Conservation (phyloP, 768 basidiomycete species). For the Dioszegia hungarica region DNA sequence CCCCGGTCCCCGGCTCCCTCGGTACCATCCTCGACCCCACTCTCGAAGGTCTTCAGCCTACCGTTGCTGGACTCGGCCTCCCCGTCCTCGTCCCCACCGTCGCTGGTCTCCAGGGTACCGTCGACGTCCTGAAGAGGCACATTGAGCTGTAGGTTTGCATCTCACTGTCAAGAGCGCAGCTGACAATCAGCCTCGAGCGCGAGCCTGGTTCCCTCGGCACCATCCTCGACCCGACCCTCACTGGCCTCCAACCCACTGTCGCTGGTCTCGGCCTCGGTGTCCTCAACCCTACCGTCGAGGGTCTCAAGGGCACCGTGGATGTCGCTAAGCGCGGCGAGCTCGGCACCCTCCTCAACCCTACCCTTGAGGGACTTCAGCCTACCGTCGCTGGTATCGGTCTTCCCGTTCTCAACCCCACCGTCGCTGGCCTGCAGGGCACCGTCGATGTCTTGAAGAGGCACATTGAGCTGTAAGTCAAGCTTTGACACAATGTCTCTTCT, state of each 20-base stretch:
- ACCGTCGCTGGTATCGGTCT: not conserved
- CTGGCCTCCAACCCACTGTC: not conserved
- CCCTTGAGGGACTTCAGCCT: not conserved
- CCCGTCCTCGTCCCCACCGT: slow-evolving; percentile 1
- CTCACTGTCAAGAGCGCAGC: too few relatives aligned
- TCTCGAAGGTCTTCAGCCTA: not conserved
- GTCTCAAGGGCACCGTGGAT: not conserved
- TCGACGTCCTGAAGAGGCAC: not conserved
- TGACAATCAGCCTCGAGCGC: not conserved
- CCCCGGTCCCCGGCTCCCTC: too few relatives aligned
- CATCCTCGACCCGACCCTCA: not conserved
- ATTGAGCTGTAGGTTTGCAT: too few relatives aligned
- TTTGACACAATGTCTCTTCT: too few relatives aligned
- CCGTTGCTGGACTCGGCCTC: not conserved
- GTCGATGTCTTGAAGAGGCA: not conserved
- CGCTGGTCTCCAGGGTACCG: not conserved
- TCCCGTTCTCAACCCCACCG: slow-evolving; percentile 1
- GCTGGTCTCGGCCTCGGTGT: not conserved
- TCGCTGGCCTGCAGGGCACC: not conserved
- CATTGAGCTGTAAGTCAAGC: too few relatives aligned
- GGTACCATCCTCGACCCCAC: not conserved
- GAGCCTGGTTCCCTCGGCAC: not conserved
- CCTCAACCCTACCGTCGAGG: not conserved
- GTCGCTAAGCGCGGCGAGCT: slow-evolving; percentile 2
- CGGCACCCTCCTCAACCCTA: not conserved